These are phyloP conservation scores for Beta macrorhiza DNA, from an alignment of 179 eudicot genomes.

Conservation along the genomic window DNA sequence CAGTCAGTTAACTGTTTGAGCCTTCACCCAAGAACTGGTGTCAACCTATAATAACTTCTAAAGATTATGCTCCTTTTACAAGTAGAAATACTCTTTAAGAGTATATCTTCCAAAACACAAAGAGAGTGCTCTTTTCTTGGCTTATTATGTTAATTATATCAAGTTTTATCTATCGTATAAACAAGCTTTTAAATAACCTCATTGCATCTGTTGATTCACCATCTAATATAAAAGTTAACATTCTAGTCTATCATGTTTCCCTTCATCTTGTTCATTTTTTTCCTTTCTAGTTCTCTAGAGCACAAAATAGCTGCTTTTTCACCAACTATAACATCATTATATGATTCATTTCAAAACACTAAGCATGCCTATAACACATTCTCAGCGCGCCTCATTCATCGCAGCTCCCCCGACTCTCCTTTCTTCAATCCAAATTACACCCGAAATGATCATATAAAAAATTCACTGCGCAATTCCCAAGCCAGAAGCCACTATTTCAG, in stretches of 20 bases:
- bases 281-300: background rate
- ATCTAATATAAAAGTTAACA: background rate
- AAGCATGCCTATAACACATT: background rate
- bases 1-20: background rate
- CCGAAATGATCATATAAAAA: background rate
- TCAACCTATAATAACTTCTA: background rate
- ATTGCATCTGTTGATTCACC: background rate
- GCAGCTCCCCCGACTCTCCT: constrained; percentile 1
- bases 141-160: background rate
- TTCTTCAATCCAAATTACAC: constrained; percentile 10
- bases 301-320: background rate
- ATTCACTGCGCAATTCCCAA: background rate
- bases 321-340: background rate
- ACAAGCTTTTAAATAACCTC: background rate
- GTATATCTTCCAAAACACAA: background rate
- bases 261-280: background rate
- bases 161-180: background rate
- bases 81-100: background rate
- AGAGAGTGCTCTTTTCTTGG: background rate
- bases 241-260: background rate
- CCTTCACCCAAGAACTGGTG: background rate
- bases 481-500: constrained; percentile 6
- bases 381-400: constrained; percentile 12
- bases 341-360: background rate
- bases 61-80: background rate